phyloP scores from a whole-genome alignment of 495 filamentous ascomycete genomes.

The Tuber indicum region DNA sequence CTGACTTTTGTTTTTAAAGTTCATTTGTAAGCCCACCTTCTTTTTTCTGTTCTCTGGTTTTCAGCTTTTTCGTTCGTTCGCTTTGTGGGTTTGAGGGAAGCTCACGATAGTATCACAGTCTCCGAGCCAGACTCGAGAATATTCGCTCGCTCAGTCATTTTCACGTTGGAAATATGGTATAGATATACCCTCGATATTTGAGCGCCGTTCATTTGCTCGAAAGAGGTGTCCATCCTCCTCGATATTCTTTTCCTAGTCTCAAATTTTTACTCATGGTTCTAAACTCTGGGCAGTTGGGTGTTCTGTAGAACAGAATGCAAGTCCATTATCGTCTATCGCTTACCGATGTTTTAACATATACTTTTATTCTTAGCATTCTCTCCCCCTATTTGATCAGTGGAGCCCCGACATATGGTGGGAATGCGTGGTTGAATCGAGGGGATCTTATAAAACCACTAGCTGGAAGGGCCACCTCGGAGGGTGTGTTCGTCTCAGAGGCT shows the following conservation, averaged over 20 bases:
- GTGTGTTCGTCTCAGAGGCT: not conserved
- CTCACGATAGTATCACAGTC: not conserved
- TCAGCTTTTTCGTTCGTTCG: not conserved
- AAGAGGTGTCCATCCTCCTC: not conserved
- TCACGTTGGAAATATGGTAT: not conserved
- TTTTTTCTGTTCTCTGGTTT: not conserved
- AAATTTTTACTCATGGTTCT: not conserved
- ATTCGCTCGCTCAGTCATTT: not conserved
- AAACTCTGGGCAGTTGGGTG: not conserved
- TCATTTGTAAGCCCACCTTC: not conserved
- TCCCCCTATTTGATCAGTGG: not conserved
- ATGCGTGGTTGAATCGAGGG: not conserved
- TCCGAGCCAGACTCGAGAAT: not conserved
- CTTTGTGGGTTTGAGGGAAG: not conserved
- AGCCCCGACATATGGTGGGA: not conserved
- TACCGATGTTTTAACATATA: not conserved
- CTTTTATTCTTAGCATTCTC: not conserved
- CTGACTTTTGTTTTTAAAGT: not conserved
- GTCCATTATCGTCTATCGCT: not conserved
- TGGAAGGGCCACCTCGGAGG: not conserved
- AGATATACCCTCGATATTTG: not conserved
- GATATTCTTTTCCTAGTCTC: not conserved
- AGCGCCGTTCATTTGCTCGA: not conserved
- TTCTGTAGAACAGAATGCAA: conserved; percentile 1
- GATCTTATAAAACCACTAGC: not conserved